A percentile compares a stretch with the other conserved stretches of the same genome.
These are phyloP conservation scores for Monilinia fructigena DNA, from an alignment of 2,329 filamentous ascomycete genomes.

Conservation along the genomic window DNA sequence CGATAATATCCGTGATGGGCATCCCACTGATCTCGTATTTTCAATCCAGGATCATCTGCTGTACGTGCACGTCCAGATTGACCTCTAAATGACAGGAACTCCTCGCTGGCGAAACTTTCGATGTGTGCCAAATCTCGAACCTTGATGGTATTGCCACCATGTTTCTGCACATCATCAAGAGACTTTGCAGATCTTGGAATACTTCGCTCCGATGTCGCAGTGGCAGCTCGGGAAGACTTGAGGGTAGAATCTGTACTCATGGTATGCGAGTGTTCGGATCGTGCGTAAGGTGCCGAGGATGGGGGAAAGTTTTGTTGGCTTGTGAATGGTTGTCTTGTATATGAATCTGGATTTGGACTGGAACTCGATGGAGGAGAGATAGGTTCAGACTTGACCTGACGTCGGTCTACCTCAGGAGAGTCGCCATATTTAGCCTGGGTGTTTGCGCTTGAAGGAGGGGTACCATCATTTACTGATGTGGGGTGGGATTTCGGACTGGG, in stretches of 20 bases:
- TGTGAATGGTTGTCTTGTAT: slow-evolving; percentile 32
- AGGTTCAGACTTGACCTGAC: slow-evolving; percentile 28
- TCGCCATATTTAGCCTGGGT: slow-evolving; percentile 25
- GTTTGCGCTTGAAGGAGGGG: slow-evolving; percentile 33
- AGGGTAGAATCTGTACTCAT: slow-evolving; percentile 7
- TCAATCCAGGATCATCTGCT: slow-evolving; percentile 52
- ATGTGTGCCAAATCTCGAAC: slow-evolving; percentile 90
- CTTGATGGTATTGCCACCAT: slow-evolving; percentile 57
- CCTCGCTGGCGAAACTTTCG: slow-evolving; percentile 79
- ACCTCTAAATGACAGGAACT: slow-evolving; percentile 59
- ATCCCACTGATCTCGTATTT: slow-evolving; percentile 95
- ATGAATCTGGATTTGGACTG: slow-evolving; percentile 30
- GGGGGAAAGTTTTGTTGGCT: slow-evolving; percentile 36
- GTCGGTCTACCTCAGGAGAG: slow-evolving; percentile 23
- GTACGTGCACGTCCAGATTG: slow-evolving; percentile 51
- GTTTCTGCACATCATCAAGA: slow-evolving; percentile 43
- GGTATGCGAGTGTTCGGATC: slow-evolving; percentile 19
- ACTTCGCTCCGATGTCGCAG: slow-evolving; percentile 4
- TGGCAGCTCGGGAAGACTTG: slow-evolving; percentile 2
- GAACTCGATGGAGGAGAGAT: slow-evolving; percentile 38
- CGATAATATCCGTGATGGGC: slow-evolving; percentile 95
- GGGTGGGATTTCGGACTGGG: slow-evolving; percentile 36
- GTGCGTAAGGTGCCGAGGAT: slow-evolving; percentile 26
- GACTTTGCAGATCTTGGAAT: slow-evolving; percentile 37
- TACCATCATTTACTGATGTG: slow-evolving; percentile 26